Evolutionary conservation across 192 early-diverging fungal species (phyloP).

Genomic region (Coemansia sp.): DNA sequence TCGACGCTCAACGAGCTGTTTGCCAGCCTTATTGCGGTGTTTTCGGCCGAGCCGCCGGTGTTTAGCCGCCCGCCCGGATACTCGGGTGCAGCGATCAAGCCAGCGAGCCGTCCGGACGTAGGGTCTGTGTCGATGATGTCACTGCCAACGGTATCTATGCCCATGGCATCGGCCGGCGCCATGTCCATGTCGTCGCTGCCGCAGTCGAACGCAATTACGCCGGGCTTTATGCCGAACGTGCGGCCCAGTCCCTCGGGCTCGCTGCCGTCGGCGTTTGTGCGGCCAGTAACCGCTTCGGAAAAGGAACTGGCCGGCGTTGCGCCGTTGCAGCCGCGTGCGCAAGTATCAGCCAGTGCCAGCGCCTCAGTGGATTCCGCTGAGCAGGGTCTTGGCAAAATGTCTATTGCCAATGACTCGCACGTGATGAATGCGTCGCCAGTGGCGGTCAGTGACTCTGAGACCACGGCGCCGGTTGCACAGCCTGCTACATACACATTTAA

Average conservation of each 20-base stretch:
- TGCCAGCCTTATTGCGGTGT: slow-evolving; percentile 31
- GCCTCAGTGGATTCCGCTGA: background rate
- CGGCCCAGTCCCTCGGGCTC: slow-evolving; percentile 1
- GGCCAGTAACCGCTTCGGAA: slow-evolving; percentile 20
- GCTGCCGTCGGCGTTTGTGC: slow-evolving; percentile 20
- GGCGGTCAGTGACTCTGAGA: background rate
- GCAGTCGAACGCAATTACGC: slow-evolving; percentile 10
- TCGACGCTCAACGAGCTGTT: slow-evolving; percentile 37
- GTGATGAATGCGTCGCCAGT: background rate
- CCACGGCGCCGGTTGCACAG: background rate
- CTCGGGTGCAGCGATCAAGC: slow-evolving; percentile 13
- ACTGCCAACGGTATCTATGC: slow-evolving; percentile 11
- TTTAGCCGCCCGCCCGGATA: slow-evolving; percentile 37
- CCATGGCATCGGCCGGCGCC: slow-evolving; percentile 7
- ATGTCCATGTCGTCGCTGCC: slow-evolving; percentile 22
- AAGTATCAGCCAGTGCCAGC: slow-evolving; percentile 8
- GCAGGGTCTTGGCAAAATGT: background rate
- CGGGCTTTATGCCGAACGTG: background rate
- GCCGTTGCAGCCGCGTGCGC: background rate
- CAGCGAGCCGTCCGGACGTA: slow-evolving; percentile 7
- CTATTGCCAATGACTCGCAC: background rate
- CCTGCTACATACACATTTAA: slow-evolving; percentile 29
- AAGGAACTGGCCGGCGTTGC: slow-evolving; percentile 20
- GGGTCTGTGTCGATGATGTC: slow-evolving; percentile 31
- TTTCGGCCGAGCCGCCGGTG: slow-evolving; percentile 51